These are phyloP conservation scores for Rhodotorula kratochvilovae DNA, from an alignment of 768 basidiomycete genomes.

Conservation along the genomic window DNA sequence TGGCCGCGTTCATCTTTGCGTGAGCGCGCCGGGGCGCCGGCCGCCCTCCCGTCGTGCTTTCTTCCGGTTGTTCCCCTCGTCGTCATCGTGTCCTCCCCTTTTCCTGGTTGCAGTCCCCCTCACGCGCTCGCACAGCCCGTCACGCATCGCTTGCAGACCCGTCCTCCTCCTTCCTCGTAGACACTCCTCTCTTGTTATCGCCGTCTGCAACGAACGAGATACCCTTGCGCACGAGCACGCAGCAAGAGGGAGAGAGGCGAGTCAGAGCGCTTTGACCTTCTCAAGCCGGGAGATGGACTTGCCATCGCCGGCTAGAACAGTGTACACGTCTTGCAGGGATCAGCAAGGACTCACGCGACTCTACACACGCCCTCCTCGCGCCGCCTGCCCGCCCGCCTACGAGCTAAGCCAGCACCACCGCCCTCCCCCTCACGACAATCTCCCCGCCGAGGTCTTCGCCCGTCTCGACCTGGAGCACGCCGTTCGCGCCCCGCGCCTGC, in stretches of 20 bases:
- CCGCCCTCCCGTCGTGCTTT: not conserved
- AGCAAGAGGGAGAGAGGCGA: too few species aligned
- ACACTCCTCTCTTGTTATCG: not conserved
- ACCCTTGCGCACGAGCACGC: too few species aligned
- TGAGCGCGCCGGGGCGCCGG: not conserved
- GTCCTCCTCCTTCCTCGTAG: not conserved
- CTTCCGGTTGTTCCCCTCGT: not conserved
- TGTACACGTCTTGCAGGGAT: too few species aligned
- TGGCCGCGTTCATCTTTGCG: too few species aligned
- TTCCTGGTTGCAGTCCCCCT: not conserved
- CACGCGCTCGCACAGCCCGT: not conserved
- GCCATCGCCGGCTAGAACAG: too few species aligned
- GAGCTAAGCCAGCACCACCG: slow-evolving; percentile 9
- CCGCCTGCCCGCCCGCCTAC: too few species aligned
- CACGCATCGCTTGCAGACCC: not conserved
- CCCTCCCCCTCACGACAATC: slow-evolving; percentile 16
- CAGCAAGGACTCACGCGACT: too few species aligned
- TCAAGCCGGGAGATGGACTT: too few species aligned
- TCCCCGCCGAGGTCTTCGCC: slow-evolving; percentile 13
- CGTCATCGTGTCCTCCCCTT: not conserved
- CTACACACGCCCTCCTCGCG: too few species aligned
- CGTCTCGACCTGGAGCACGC: slow-evolving; percentile 15
- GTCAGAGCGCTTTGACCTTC: too few species aligned
- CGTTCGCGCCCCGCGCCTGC: slow-evolving; percentile 22
- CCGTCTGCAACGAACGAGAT: too few species aligned